These are phyloP conservation scores for Parastagonospora avenae DNA, from an alignment of 2,329 filamentous ascomycete genomes.

Conservation along the genomic window DNA sequence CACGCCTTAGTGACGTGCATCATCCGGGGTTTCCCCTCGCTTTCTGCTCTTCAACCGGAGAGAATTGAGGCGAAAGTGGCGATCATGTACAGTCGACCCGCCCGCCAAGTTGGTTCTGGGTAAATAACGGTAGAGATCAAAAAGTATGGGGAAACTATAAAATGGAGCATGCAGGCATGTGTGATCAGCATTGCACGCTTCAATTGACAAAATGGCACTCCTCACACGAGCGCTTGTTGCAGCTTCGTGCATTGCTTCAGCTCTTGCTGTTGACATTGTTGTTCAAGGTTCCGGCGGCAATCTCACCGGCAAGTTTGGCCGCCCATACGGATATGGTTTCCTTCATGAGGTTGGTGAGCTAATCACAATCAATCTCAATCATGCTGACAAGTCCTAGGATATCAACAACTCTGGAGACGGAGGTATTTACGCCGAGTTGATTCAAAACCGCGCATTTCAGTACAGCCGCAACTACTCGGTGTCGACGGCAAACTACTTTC, in stretches of 20 bases:
- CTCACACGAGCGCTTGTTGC: constrained; percentile 23
- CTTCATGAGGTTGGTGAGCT: constrained; percentile 30
- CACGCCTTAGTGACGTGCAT: constrained; percentile 4
- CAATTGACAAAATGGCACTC: constrained; percentile 25
- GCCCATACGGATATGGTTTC: constrained; percentile 37
- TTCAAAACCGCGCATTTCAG: constrained; percentile 74
- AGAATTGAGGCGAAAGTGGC: constrained; percentile 9
- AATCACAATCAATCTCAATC: no score
- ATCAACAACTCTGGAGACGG: constrained; percentile 74
- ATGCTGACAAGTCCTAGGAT: constrained; percentile 20
- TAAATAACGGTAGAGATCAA: not conserved
- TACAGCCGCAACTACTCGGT: constrained; percentile 38
- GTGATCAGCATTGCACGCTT: constrained; percentile 9
- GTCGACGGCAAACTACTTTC: constrained; percentile 34
- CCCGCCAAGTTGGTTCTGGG: constrained; percentile 8
- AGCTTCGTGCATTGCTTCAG: constrained; percentile 27
- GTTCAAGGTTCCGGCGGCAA: constrained; percentile 36
- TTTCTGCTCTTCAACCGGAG: not conserved
- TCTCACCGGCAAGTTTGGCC: constrained; percentile 34
- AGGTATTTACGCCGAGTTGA: constrained; percentile 73
- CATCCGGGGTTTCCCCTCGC: constrained; percentile 2
- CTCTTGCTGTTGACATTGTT: constrained; percentile 29
- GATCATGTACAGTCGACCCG: constrained; percentile 8
- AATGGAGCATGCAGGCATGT: not conserved
- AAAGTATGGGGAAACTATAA: constrained; percentile 1